Evolutionary conservation across 345 rosid species (phyloP).

Genomic region (Brassica carinata): DNA sequence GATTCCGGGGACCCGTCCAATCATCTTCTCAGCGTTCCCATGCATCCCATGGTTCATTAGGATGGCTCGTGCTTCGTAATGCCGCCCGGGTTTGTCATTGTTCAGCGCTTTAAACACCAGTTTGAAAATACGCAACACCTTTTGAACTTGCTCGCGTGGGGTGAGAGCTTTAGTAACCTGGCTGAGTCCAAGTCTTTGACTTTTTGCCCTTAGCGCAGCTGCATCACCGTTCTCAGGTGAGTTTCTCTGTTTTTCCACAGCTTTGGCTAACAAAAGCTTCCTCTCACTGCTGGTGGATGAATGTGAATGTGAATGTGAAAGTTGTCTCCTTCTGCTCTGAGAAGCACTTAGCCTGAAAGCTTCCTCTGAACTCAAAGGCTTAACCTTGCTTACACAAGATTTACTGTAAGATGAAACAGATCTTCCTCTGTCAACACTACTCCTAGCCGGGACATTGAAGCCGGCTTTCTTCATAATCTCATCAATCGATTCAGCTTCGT

Average conservation of each 20-base stretch:
- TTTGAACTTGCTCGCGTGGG: conserved; percentile 3
- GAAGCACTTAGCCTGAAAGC: not conserved
- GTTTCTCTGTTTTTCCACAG: not conserved
- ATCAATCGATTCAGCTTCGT: conserved; percentile 5
- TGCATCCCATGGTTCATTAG: conserved; percentile 21
- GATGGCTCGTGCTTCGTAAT: not conserved
- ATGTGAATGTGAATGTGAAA: no score
- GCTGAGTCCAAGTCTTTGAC: not conserved
- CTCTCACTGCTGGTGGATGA: not conserved
- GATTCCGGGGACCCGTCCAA: conserved; percentile 85
- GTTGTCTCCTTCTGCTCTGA: not conserved
- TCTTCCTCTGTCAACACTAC: not conserved
- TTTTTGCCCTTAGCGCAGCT: not conserved
- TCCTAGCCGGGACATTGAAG: not conserved
- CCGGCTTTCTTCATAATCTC: conserved; percentile 28
- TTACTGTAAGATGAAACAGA: not conserved
- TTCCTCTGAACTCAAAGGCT: conserved; percentile 15
- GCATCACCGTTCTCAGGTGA: conserved; percentile 1
- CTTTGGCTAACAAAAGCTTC: not conserved
- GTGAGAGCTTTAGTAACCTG: not conserved
- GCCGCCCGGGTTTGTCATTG: not conserved
- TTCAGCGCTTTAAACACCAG: not conserved
- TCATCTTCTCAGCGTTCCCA: conserved; percentile 45
- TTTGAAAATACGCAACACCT: not conserved
- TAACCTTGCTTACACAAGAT: conserved; percentile 7